These are phyloP conservation scores for Monilinia aucupariae DNA, from an alignment of 2,329 filamentous ascomycete species.

Conservation along the genomic window DNA sequence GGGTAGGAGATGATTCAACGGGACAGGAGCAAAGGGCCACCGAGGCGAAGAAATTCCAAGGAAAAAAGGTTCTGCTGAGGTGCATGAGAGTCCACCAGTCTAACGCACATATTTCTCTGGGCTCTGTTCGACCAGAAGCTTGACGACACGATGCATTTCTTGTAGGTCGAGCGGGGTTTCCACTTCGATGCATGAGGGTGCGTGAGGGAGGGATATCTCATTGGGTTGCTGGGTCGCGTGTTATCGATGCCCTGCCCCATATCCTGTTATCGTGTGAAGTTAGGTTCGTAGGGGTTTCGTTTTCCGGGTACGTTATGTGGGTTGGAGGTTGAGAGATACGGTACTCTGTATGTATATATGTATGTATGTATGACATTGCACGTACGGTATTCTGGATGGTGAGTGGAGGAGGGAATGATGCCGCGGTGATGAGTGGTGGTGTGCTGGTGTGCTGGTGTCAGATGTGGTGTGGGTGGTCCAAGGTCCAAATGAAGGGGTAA, in stretches of 20 bases:
- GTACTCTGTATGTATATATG: neutral
- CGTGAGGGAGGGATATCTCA: conserved; percentile 5
- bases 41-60: no score
- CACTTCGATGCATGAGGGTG: conserved; percentile 5
- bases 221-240: no score
- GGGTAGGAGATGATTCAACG: conserved; percentile 17
- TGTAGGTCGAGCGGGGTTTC: conserved; percentile 9
- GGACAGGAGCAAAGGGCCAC: no score
- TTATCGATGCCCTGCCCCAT: no score
- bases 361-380: no score
- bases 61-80: neutral
- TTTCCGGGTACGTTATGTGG: no score
- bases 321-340: no score
- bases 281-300: neutral
- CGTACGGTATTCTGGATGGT: no score
- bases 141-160: conserved; percentile 16
- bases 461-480: neutral
- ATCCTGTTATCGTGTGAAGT: no score
- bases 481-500: conserved; percentile 11
- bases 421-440: no score
- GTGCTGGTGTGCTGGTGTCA: no score
- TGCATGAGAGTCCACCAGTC: conserved; percentile 16
- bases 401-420: neutral
- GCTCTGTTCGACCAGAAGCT: conserved; percentile 12
- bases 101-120: neutral